Conservation (phyloP, 192 early-diverging fungal species). For the Bifiguratus adelaidae region DNA sequence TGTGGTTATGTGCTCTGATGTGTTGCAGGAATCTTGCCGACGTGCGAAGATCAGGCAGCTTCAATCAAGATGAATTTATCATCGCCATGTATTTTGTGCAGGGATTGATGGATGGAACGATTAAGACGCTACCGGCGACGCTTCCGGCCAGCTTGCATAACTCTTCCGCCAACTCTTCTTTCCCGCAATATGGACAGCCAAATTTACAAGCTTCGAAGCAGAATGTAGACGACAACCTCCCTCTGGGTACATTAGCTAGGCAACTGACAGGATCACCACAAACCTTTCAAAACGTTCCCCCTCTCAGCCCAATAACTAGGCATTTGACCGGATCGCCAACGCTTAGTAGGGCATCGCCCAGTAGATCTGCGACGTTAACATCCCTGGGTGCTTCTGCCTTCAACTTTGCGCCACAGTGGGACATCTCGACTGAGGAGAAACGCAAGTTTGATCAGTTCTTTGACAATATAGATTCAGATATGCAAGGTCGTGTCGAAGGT, state of each 20-base stretch:
- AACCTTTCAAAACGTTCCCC: slow-evolving; percentile 15
- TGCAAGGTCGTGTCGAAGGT: slow-evolving; percentile 60
- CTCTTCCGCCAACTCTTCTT: not conserved
- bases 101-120: slow-evolving; percentile 62
- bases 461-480: slow-evolving; percentile 53
- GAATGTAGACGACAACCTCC: too few relatives aligned
- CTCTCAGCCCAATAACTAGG: not conserved
- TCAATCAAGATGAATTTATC: slow-evolving; percentile 77
- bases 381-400: slow-evolving; percentile 9
- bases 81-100: slow-evolving; percentile 87
- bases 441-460: slow-evolving; percentile 68
- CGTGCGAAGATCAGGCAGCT: slow-evolving; percentile 49
- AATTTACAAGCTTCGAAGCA: too few relatives aligned
- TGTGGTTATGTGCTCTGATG: not conserved
- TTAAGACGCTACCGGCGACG: slow-evolving; percentile 51
- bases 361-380: not conserved
- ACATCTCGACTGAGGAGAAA: slow-evolving; percentile 62
- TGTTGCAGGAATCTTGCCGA: slow-evolving; percentile 62
- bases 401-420: slow-evolving; percentile 42
- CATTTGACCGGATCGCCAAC: slow-evolving; percentile 2
- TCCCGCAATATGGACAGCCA: too few relatives aligned
- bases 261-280: not conserved
- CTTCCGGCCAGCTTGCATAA: slow-evolving; percentile 40
- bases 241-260: not conserved
- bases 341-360: not conserved